Evolutionary conservation across 2,329 filamentous ascomycete species (phyloP), one percentile per base, ranked within the genome.

Genomic region (Metarhizium brunneum): DNA sequence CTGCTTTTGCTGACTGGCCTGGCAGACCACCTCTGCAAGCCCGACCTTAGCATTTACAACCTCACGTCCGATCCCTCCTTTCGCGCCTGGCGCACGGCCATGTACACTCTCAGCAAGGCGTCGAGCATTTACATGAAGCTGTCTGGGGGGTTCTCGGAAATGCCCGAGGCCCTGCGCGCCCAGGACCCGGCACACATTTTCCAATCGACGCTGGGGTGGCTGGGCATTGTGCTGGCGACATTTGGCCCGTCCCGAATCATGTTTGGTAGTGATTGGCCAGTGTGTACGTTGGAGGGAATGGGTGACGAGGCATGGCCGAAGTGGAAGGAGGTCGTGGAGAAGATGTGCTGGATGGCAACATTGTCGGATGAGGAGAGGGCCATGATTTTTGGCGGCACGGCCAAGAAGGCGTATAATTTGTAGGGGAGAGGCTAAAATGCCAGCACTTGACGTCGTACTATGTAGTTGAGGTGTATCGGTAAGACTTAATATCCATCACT

Each of bases 201-300:
- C 60, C 74, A 80, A 58, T 78, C 78, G 45, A 76, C 88, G 20
- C 76, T 80, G 57, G 85, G 86, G 29, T 95, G 89, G 86, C 79
- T 90, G 2, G 81, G 84, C 58, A 81, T 86, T 53, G 73, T 92
- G 0, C 81, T 95, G 53, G 80, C 84, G 32, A 80, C 80, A 1
- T 96, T 96, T 65, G 85, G 87, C 1, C 73, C 87, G 0, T 67
- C 75, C 25, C 79, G 90, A 60, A 79, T 94, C 66, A 91, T 97
- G 86, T 96, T 94, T 70, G 92, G 87, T 29, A 92, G 87, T 60
- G 91, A 96, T 70, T 97, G 92, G 92, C 92, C 92, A 2, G 86
- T 96, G 1, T 95, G 90, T 72, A 92, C 90, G 59, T 73, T 90
- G 32, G 47, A 49, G 18, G 54, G 56, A 18, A 54, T 63, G 1